phyloP scores from a whole-genome alignment of 2,329 filamentous ascomycete genomes.

The Neospermospora avenae region DNA sequence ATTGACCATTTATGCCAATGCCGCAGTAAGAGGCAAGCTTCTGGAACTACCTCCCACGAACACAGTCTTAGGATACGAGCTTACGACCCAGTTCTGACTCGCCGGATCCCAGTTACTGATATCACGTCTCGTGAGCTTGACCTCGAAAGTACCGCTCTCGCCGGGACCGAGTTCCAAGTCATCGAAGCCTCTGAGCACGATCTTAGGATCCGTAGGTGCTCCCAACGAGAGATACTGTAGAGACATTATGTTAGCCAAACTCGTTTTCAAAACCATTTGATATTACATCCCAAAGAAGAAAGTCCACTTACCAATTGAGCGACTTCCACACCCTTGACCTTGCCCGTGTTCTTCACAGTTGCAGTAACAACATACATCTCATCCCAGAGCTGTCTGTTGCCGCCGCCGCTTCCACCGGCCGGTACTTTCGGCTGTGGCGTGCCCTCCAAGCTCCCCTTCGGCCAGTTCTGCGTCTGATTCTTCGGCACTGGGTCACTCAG shows the following conservation, averaged over 20 bases:
- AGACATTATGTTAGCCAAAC: background rate
- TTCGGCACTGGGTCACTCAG: slow-evolving; percentile 43
- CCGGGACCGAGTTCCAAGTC: slow-evolving; percentile 69
- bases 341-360: slow-evolving; percentile 55
- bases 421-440: slow-evolving; percentile 43
- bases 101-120: slow-evolving; percentile 80
- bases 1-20: background rate
- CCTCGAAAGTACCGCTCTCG: slow-evolving; percentile 61
- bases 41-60: slow-evolving; percentile 32
- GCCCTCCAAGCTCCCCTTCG: slow-evolving; percentile 41
- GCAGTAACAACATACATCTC: slow-evolving; percentile 50
- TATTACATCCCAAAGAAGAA: slow-evolving; percentile 11
- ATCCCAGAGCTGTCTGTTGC: slow-evolving; percentile 52
- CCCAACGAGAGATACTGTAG: slow-evolving; percentile 75
- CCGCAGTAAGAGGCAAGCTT: slow-evolving; percentile 24
- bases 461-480: slow-evolving; percentile 26
- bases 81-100: slow-evolving; percentile 75
- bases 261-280: background rate
- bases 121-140: slow-evolving; percentile 73
- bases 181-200: slow-evolving; percentile 76
- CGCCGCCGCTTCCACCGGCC: slow-evolving; percentile 50
- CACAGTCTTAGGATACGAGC: slow-evolving; percentile 31
- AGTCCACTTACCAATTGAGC: slow-evolving; percentile 45
- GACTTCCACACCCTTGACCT: slow-evolving; percentile 51
- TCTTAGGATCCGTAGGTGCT: slow-evolving; percentile 65